Base-by-base conservation (phyloP, 805 yeast genomes). In the Candida sithepensis region DNA sequence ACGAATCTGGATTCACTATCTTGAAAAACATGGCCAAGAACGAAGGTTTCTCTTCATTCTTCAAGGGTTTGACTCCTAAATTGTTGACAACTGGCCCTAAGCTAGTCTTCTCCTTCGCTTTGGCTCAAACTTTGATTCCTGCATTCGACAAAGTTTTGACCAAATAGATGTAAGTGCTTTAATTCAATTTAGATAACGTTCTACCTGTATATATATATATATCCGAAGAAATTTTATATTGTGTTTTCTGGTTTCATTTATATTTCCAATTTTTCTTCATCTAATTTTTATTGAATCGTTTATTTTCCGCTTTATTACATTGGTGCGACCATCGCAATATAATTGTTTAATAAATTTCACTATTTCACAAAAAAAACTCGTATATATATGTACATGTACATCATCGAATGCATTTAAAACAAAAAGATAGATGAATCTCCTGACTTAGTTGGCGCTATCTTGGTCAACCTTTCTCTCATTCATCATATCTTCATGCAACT, bases 31-130 rank as follows among this genome's bases (percentile, higher is more conserved):
- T 95, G 85, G 79, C 84, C 51, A 86, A 82, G 67, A 88, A 86
- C 65, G 99, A 94, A 74, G 99, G 98, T 53, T 43, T 88, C 51
- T 60, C 90, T 24, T 78, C 97, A 14, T 94, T 92, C 74, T 92
- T 94, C 81, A 92, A 92, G 74, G 99, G 99, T 40, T 79, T 94
- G 64, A 88, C 96, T 50, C 99, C 99, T 52, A 94, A 94, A 72
- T 79, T 94, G 64, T 79, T 94, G 68, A 94, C 99, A 42, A 91
- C 99, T 32, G 99, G 99, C 57, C 99, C 99, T 47, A 94, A 94
- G 74, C 80, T 94, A 62, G 99, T 94, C 46, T 94, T 94, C 69
- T 88, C 96, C n/a, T 92, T 92, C 65, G 99, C 99, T 9, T 73
- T 92, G 68, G 99, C 99, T 39, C 99, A 92, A 74, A 79, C 96